Base-by-base conservation (phyloP, 352 stramenopile species). In the Phytophthora palmivora region DNA sequence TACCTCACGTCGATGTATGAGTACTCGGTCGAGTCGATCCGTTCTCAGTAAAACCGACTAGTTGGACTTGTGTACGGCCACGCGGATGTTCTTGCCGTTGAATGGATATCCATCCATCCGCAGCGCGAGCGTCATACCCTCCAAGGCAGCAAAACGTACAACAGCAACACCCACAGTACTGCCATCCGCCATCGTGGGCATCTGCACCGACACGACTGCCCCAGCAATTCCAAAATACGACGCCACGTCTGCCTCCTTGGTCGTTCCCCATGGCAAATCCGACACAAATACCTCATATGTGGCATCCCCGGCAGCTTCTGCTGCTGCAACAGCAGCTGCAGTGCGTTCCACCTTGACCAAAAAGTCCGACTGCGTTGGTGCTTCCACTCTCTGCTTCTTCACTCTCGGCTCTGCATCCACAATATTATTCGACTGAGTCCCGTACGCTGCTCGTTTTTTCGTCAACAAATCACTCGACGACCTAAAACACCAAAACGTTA, bases 41-140 rank as follows among this genome's bases (percentile, higher is more conserved):
- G 14, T n/a, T 18, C 21, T 26, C 46, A 34, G 10, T 34, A 34
- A 34, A 34, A 12, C 30, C 24, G 33, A 43, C 44, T 70, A 81
- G 21, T 68, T 70, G 44, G 59, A 57, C 26, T 74, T 73, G 48
- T 77, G 67, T 34, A 88, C 50, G 10, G 58, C 67, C 16, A 91
- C 78, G 24, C 70, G 78, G 55, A 91, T 89, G 49, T 73, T 75
- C 59, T 87, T 84, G 76, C 79, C 76, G 46, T 88, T 77, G 42
- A 88, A 89, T 15, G 82, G 79, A 56, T 87, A 89, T 18, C 79
- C 76, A 41, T 89, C 73, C 82, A 91, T 88, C 26, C 68, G 69
- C 63, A 91, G 52, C 26, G 82, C 82, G 3, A 74, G 70, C 46
- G 64, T 71, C 64, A 85, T 79, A 21, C 78, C 72, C 16, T 87